These are phyloP conservation scores for Kwoniella mangroviensis DNA, from an alignment of 768 basidiomycete species.

Conservation along the genomic window DNA sequence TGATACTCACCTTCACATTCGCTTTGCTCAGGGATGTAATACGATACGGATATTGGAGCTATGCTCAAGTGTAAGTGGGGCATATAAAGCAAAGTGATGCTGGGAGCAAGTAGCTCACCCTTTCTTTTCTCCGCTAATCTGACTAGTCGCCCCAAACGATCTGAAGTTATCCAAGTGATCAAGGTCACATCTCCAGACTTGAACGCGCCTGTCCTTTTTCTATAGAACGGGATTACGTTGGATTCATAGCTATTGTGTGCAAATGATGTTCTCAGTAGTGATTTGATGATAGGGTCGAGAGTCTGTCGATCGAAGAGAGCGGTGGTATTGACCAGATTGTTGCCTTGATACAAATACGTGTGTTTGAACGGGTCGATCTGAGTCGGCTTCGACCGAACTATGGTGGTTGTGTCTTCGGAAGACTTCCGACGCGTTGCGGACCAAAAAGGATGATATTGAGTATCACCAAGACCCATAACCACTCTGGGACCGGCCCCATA, in stretches of 20 bases:
- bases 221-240: neutral
- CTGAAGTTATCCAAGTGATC: neutral
- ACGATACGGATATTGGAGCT: neutral
- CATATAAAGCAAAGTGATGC: neutral
- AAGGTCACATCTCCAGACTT: neutral
- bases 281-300: neutral
- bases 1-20: too few relatives aligned
- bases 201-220: neutral
- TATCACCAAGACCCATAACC: too few relatives aligned
- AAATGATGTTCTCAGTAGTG: neutral
- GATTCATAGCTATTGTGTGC: neutral
- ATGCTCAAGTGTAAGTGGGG: neutral
- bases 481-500: too few relatives aligned
- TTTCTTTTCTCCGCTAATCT: neutral
- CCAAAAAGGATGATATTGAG: too few relatives aligned
- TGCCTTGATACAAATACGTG: neutral
- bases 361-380: neutral
- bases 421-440: too few relatives aligned
- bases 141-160: neutral
- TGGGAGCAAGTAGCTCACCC: neutral
- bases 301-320: conserved; percentile 1
- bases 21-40: neutral
- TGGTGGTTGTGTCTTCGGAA: too few relatives aligned
- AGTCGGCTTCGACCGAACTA: neutral
- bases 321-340: neutral